These are phyloP conservation scores for Ceratobasidium sp. DNA, from an alignment of 1,284 basidiomycete genomes.

Conservation along the genomic window DNA sequence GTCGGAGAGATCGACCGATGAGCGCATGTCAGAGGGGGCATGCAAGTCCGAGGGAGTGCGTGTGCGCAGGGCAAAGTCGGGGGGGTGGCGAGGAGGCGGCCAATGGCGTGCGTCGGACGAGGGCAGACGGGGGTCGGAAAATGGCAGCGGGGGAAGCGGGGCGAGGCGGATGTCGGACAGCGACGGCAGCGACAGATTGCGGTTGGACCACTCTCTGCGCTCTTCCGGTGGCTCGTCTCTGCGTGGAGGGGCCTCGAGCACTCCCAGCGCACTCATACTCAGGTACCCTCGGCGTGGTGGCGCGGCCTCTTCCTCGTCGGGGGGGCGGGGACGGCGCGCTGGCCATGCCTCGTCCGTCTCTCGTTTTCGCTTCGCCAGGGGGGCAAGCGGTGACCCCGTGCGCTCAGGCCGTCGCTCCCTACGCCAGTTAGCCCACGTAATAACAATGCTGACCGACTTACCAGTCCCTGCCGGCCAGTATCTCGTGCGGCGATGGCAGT, in stretches of 20 bases:
- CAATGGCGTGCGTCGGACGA: neutral
- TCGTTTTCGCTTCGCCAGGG: neutral
- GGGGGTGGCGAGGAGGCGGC: too few species aligned
- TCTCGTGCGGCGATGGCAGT: conserved; percentile 31
- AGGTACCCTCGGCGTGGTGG: conserved; percentile 16
- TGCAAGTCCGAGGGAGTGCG: neutral
- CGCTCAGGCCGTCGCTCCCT: neutral
- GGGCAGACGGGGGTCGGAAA: too few species aligned
- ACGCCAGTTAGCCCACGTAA: neutral
- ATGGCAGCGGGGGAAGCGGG: too few species aligned
- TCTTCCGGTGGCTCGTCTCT: neutral
- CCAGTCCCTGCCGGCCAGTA: conserved; percentile 11
- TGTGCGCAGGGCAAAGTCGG: too few species aligned
- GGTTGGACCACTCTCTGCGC: neutral
- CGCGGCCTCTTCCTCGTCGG: neutral
- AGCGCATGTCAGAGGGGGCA: neutral
- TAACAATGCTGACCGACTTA: conserved; percentile 2
- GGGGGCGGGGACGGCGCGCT: neutral
- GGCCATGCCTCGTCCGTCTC: neutral
- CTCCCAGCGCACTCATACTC: conserved; percentile 23
- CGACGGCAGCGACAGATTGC: neutral
- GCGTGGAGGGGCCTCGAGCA: conserved; percentile 14
- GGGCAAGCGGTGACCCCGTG: neutral
- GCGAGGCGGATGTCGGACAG: neutral
- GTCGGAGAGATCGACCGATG: too few species aligned